Evolutionary conservation across 2,329 filamentous ascomycete genomes (phyloP), one percentile per base, ranked within the genome.

Genomic region (Paracamarosporium sp.): DNA sequence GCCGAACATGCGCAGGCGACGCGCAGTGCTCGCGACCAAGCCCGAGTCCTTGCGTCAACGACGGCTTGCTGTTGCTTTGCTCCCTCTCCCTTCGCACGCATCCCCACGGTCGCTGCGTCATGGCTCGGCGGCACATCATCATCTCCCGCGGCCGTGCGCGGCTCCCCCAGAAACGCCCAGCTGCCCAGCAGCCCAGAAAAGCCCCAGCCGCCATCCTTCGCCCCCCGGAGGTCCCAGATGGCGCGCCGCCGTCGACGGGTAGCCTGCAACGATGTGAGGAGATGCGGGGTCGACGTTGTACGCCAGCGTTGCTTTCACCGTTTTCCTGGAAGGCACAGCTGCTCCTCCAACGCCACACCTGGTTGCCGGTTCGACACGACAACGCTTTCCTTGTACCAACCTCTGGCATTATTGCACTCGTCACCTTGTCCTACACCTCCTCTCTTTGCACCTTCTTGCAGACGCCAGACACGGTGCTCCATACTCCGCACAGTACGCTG

Each of bases 211-310:
- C 67, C 64, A 58, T 31, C 44, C 43, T 48, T 41, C 38, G 45
- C 17, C 63, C 56, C 62, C 31, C 45, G 30, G 45, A 36, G 17
- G 31, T 24, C 22, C n/a, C 5, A 43, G 9, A 67, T 65, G 59
- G 63, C 61, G 58, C 62, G 61, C 54, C 33, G 43, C 55, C 50
- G 55, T 47, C 58, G 47, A 38, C 47, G 12, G 28, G 22, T 53
- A 35, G 59, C 57, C 50, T 62, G 56, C 62, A 62, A 56, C 53
- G 35, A 30, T 52, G 31, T 53, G 56, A 57, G 43, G 30, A 56
- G 56, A 62, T 69, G 68, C 72, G 70, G 69, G 70, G 70, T 70
- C 45, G 53, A 59, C 55, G 62, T 65, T 52, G 61, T 62, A 70
- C 60, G 57, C 40, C 62, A 59, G 54, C 59, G 56, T 66, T 53